A percentile compares a stretch with the other conserved stretches of the same genome.
These are phyloP conservation scores for Aristolochia californica DNA, from an alignment of 164 flowering plant genomes.

Conservation along the genomic window DNA sequence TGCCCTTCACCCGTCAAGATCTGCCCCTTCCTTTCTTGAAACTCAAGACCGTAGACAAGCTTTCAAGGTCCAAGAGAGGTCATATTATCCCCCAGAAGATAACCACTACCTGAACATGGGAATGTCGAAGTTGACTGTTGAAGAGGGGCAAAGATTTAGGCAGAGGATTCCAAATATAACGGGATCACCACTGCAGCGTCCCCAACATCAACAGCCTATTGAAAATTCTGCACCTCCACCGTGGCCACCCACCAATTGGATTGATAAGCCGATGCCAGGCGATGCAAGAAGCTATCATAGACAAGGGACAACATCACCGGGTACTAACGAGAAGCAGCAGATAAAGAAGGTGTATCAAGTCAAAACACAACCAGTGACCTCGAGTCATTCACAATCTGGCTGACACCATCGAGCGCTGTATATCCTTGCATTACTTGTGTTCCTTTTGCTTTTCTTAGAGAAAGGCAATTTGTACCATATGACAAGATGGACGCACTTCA, in stretches of 20 bases:
- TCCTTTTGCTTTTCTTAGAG: background rate
- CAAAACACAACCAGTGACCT: constrained; percentile 19
- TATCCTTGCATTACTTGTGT: background rate
- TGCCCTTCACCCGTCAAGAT: constrained; percentile 21
- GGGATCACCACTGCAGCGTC: constrained; percentile 5
- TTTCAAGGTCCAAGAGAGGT: constrained; percentile 30
- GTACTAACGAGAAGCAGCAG: constrained; percentile 37
- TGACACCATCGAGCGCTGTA: background rate
- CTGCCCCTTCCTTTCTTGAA: constrained; percentile 25
- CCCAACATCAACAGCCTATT: constrained; percentile 9
- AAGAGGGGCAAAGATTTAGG: constrained; percentile 22
- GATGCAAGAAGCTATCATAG: constrained; percentile 18
- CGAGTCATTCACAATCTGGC: constrained; percentile 12
- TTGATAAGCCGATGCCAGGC: constrained; percentile 23
- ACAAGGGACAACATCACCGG: constrained; percentile 20
- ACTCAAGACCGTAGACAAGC: constrained; percentile 25
- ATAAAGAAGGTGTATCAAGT: constrained; percentile 46
- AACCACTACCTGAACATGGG: constrained; percentile 24
- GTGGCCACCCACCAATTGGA: constrained; percentile 67
- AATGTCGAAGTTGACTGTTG: constrained; percentile 43
- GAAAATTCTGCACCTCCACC: constrained; percentile 35
- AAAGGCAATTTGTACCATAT: background rate
- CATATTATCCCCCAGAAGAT: constrained; percentile 24
- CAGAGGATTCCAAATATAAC: constrained; percentile 18
- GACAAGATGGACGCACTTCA: background rate